Percentiles rank a stretch among this genome's conserved stretches.
phyloP scores from a whole-genome alignment of 108 stramenopile species.

The Cyclotella sp. region DNA sequence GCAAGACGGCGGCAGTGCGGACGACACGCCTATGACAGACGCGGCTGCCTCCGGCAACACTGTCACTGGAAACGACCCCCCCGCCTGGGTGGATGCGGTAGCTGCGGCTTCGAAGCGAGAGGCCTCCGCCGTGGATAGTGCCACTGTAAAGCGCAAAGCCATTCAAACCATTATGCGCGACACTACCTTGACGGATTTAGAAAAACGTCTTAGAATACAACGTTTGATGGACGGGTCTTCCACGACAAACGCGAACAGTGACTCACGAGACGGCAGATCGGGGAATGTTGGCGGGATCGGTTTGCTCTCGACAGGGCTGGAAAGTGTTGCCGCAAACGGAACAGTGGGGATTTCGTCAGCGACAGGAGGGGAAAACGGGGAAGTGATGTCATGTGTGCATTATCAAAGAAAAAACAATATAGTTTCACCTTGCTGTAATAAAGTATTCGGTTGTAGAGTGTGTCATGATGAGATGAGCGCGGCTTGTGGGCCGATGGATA shows the following conservation, averaged over 20 bases:
- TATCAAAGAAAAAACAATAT: constrained; percentile 86
- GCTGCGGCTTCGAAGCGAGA: background rate
- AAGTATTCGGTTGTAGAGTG: constrained; percentile 79
- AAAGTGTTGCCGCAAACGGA: background rate
- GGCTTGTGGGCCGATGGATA: constrained; percentile 81
- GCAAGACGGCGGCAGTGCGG: background rate
- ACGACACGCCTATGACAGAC: background rate
- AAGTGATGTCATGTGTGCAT: constrained; percentile 67
- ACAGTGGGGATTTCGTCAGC: background rate
- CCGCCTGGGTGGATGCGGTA: background rate
- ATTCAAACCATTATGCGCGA: constrained; percentile 84
- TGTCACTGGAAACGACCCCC: background rate
- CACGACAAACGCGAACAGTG: constrained; percentile 1
- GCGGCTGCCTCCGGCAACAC: background rate
- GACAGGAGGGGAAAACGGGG: constrained; percentile 9
- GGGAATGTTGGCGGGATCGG: constrained; percentile 7
- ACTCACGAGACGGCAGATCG: background rate
- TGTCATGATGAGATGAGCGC: constrained; percentile 84
- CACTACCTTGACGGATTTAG: constrained; percentile 65
- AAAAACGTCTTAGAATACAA: constrained; percentile 77
- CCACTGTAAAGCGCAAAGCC: constrained; percentile 67
- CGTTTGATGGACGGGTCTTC: constrained; percentile 75
- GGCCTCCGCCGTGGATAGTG: constrained; percentile 38
- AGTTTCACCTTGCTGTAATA: constrained; percentile 81
- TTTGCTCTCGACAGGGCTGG: constrained; percentile 5